Base-by-base conservation (phyloP, 2,329 filamentous ascomycete genomes). In the Exserohilum rostratum region DNA sequence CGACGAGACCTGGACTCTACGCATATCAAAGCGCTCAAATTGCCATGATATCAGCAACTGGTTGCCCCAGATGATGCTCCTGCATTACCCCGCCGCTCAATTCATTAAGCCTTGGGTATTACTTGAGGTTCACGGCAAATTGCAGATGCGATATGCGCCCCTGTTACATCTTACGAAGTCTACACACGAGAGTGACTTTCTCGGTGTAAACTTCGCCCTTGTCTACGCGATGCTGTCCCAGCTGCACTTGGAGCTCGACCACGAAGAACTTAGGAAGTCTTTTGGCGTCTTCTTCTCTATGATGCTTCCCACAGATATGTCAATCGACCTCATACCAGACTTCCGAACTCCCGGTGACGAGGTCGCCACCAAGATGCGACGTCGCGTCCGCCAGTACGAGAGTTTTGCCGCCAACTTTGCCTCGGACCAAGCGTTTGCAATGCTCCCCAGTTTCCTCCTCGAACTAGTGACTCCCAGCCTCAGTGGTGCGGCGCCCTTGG, bases 11-110 rank as follows among this genome's bases (percentile, higher is more conserved):
- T 53, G 48, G 53, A 30, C 46, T 31, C 15, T 55, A 18, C 12
- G 25, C 17, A 45, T 35, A n/a, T 43, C 42, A 10, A 44, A 47
- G n/a, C 27, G 18, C 1, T 27, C 40, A 3, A 44, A 22, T 6
- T 31, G 33, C 5, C 48, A 30, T 9, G 60, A 61, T 15, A 17
- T 67, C 12, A 46, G 44, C 12, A 46, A 61, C 10, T 66, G 64
- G 67, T 51, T 69, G 6, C 66, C 66, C 12, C 65, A 67, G 7
- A 42, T 68, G 22, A 20, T 65, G 6, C 59, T 57, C 22, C 42
- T 65, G 9, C 57, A 57, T n/a, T 58, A 67, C 46, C 60, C 64
- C 17, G 55, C 43, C 2, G 27, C 50, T 12, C 43, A 20, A 13
- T 9, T 22, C 3, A 39, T 69, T n/a, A 50, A 58, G 10, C 55